phyloP scores from a whole-genome alignment of 2,329 filamentous ascomycete genomes.

The Hymenoscyphus scutula region DNA sequence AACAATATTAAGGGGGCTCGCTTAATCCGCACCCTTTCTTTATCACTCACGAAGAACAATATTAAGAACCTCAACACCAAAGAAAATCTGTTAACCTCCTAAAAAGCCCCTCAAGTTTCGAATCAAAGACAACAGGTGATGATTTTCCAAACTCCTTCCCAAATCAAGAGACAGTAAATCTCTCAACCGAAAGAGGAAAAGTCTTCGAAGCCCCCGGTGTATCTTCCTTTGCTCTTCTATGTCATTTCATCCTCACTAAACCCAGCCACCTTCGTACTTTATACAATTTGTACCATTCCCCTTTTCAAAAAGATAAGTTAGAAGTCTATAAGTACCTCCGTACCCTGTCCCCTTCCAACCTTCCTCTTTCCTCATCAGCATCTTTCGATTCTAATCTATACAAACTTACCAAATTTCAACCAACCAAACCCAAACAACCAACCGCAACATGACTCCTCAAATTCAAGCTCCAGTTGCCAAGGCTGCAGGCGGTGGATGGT shows the following conservation, averaged over 20 bases:
- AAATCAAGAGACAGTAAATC: not conserved
- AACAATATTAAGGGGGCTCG: too few relatives aligned
- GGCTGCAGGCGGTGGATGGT: slow-evolving; percentile 5
- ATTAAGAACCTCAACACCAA: not conserved
- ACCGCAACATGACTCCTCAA: slow-evolving; percentile 6
- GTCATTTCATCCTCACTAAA: not conserved
- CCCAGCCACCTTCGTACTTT: not conserved
- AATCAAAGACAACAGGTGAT: not conserved
- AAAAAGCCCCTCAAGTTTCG: too few relatives aligned
- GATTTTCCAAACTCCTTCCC: not conserved
- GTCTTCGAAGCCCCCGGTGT: not conserved
- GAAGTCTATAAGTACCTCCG: slow-evolving; percentile 1
- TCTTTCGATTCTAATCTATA: not conserved
- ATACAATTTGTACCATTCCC: too few relatives aligned
- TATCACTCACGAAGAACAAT: not conserved
- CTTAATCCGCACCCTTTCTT: too few relatives aligned
- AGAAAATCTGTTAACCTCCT: not conserved
- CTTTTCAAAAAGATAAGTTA: not conserved
- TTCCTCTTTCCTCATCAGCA: not conserved
- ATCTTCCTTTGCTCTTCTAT: not conserved
- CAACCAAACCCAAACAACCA: too few relatives aligned
- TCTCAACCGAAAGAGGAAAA: not conserved
- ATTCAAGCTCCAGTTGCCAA: slow-evolving; percentile 7
- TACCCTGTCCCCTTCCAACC: not conserved
- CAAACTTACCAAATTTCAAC: not conserved